Evolutionary conservation across 208 protist genomes (phyloP), one percentile per base, ranked within the genome.

Genomic region (Phytomonas francai): DNA sequence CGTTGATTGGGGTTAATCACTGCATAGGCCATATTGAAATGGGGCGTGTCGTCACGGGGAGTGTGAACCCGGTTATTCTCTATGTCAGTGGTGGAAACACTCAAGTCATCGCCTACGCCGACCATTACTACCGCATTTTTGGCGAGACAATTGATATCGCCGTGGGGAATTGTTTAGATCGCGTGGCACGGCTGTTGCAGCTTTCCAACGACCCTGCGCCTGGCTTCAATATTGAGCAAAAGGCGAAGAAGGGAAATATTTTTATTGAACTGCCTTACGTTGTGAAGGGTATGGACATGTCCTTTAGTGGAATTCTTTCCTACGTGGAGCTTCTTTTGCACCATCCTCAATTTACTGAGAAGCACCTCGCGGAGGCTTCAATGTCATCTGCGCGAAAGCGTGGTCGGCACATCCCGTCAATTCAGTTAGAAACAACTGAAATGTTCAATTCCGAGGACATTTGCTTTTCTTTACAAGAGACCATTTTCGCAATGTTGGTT

Each of bases 11-110:
- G 2, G 99, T 99, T 6, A 99, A 99, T 77, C 99, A 99, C 78
- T 99, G 99, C 75, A 88, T 99, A 19, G 98, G 94, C 0, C 99
- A 99, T 82, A 99, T 99, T 72, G 99, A 99, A 81, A 99, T 99
- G 98, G 99, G 99, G 16, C 80, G 98, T 39, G 74, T 98, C 7
- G 94, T 98, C 12, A 99, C 97, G 7, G 71, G 82, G n/a, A 86
- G 97, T 5, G 70, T 83, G 25, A 95, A 99, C 74, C 98, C 98
- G 11, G 89, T 99, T 0, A 96, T 99, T 39, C 84, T 99, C 3
- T 99, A 99, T 83, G 99, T 99, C 9, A 98, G 89, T 71, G 99
- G 99, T 29, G 98, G 98, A 34, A 99, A 99, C 76, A 99, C 98
- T 19, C 99, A 99, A 77, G 97, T 99, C 8, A 98, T 99, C 76